These are phyloP conservation scores for Trifolium pratense DNA, from an alignment of 306 rosid species.

Conservation along the genomic window DNA sequence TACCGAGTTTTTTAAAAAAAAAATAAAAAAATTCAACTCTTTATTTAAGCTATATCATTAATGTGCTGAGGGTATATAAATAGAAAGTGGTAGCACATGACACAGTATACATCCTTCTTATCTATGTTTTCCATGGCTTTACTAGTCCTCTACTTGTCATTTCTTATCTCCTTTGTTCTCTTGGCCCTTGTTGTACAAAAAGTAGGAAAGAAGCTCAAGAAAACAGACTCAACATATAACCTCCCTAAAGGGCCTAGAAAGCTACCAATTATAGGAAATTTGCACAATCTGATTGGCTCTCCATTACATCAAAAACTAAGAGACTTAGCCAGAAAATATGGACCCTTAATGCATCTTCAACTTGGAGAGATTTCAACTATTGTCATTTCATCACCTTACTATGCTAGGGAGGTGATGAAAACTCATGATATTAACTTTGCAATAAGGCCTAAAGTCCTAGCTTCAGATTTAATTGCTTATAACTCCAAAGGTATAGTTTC, in stretches of 20 bases:
- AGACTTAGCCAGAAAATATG: background rate
- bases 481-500: too few species aligned
- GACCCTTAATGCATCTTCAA: background rate
- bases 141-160: background rate
- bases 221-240: background rate
- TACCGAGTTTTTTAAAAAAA: too few species aligned
- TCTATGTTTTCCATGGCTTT: conserved; percentile 5
- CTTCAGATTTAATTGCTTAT: background rate
- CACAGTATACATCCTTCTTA: too few species aligned
- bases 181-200: background rate
- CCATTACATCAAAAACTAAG: background rate
- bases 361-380: background rate
- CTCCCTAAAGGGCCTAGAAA: background rate
- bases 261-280: background rate
- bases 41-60: too few species aligned
- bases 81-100: too few species aligned
- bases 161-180: background rate
- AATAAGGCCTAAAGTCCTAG: background rate
- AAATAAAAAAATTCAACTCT: too few species aligned
- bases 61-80: too few species aligned
- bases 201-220: background rate
- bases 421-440: background rate
- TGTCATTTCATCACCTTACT: background rate
- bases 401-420: background rate
- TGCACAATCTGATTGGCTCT: background rate